Evolutionary conservation across 495 filamentous ascomycete genomes (phyloP), one percentile per base, ranked within the genome.

Genomic region (Achaetomiella virescens): DNA sequence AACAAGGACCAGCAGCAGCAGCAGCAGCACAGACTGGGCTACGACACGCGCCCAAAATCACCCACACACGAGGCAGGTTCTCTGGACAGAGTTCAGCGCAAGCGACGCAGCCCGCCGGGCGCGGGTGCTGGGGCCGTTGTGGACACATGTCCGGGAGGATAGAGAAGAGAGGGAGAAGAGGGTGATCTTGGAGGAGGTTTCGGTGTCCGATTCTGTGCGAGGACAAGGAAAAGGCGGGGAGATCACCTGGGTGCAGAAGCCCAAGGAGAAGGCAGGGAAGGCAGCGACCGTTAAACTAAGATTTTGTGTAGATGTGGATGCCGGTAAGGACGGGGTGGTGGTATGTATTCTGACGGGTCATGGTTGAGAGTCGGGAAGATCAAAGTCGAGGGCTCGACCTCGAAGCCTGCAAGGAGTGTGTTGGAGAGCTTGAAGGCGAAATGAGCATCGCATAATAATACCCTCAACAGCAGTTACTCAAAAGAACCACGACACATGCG

Each of bases 41-140:
- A 1, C 18, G 10, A 6, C 67, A 72, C 43, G 76, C 76, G 0
- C 72, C 71, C 33, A 76, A 75, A 42, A 66, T 79, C 44, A 65
- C 61, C 0, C 52, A n/a, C 64, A 24, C 29, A 31, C 0, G 71
- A 78, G 45, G 1, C 68, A 70, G 25, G 22, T 77, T 8, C 53
- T 48, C 9, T 73, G 67, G 70, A 27, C 36, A 49, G 40, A 14
- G 6, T 10, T 12, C 14, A 15, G 14, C n/a, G 43, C 45, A 37
- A 1, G 22, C 15, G 24, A 18, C 20, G 33, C 58, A 3, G 55
- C 54, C 14, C 36, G 56, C 12, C 54, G 49, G 1, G 22, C 27
- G 2, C 37, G 54, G 0, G 58, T 63, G 2, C 44, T 62, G 1
- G 60, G 60, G 0, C 18, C 40, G 11, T 5, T 72, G 35, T 73